Conservation (phyloP, 1,139 yeast genomes). For the Geotrichum carabidarum region DNA sequence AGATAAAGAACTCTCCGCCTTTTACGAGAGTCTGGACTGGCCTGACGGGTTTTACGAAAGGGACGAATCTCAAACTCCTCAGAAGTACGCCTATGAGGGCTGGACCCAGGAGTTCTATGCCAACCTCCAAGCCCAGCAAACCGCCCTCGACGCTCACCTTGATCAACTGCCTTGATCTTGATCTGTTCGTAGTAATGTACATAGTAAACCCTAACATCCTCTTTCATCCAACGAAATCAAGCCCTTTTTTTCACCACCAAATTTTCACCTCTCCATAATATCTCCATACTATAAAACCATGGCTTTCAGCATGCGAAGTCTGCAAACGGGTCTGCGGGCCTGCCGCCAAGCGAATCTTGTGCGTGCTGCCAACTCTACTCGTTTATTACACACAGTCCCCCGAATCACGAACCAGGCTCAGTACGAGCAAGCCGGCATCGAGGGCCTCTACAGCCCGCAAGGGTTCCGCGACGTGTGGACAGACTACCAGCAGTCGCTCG, state of each 20-base stretch:
- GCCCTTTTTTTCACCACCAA: slow-evolving; percentile 1
- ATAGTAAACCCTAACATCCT: neutral
- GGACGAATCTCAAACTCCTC: neutral
- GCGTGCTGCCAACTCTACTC: neutral
- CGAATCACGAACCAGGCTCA: slow-evolving; percentile 43
- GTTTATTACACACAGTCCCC: slow-evolving; percentile 61
- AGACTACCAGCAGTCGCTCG: slow-evolving; percentile 67
- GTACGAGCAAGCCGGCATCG: slow-evolving; percentile 52
- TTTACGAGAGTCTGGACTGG: neutral
- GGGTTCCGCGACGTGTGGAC: slow-evolving; percentile 77
- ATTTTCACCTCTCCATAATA: neutral
- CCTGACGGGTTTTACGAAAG: neutral
- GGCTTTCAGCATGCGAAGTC: slow-evolving; percentile 4
- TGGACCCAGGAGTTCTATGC: slow-evolving; percentile 24
- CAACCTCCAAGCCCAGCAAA: neutral
- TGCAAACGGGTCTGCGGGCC: slow-evolving; percentile 1
- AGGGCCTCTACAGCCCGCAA: slow-evolving; percentile 61
- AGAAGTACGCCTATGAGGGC: slow-evolving; percentile 25
- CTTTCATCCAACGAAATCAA: slow-evolving; percentile 4
- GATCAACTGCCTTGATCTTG: neutral
- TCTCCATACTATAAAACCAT: neutral
- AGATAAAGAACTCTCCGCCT: neutral
- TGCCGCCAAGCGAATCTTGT: neutral
- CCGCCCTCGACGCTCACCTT: neutral
- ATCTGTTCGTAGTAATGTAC: neutral